Percentiles rank a stretch among this genome's conserved stretches.
Conservation (phyloP, 2,329 filamentous ascomycete species). For the Pyricularia sp. region DNA sequence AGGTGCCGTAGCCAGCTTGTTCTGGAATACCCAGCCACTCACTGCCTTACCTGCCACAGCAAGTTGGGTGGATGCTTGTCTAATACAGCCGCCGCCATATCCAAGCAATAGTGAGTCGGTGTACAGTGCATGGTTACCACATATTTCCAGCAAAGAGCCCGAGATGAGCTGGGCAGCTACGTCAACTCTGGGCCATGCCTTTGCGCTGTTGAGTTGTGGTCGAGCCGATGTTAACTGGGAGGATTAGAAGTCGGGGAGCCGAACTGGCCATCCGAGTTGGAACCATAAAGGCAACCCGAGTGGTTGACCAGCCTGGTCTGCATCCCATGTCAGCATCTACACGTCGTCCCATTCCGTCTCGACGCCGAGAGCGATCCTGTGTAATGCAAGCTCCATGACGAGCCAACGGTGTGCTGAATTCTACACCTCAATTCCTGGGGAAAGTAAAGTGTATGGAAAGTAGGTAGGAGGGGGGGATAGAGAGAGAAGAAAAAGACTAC, state of each 20-base stretch:
- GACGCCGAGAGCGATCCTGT: not conserved
- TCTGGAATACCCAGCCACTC: not conserved
- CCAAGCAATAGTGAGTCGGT: conserved; percentile 6
- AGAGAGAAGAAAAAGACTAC: not conserved
- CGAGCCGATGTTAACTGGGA: not conserved
- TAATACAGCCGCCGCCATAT: not conserved
- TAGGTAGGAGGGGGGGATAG: not conserved
- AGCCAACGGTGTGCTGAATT: not conserved
- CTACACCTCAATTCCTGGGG: not conserved
- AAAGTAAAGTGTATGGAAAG: not conserved
- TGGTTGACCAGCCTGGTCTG: not conserved
- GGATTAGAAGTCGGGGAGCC: not conserved
- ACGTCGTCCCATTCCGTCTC: not conserved
- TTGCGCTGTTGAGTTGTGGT: not conserved
- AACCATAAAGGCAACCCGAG: not conserved
- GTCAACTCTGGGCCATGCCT: not conserved
- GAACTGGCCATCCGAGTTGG: not conserved
- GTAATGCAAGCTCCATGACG: not conserved
- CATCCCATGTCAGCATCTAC: not conserved
- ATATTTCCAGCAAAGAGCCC: not conserved
- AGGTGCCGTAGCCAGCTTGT: not conserved
- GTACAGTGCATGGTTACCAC: conserved; percentile 7
- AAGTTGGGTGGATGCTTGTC: not conserved
- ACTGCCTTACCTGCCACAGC: not conserved
- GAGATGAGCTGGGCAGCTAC: not conserved